phyloP scores from a whole-genome alignment of 495 filamentous ascomycete species.

The Penicillium odoratum region DNA sequence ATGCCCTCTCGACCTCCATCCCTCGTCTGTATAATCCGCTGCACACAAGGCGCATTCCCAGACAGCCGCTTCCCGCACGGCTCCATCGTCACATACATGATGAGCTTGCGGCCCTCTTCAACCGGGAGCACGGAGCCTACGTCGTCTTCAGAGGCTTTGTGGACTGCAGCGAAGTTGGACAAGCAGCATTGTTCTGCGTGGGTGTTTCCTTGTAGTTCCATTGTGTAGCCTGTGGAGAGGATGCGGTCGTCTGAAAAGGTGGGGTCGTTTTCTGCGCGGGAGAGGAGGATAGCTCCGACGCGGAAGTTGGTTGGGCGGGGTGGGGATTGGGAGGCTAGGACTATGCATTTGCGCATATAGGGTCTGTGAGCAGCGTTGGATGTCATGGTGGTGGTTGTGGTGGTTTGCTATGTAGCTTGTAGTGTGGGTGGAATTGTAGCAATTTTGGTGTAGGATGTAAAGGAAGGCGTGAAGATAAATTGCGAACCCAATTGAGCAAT shows the following conservation, averaged over 20 bases:
- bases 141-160: slow-evolving; percentile 53
- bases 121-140: slow-evolving; percentile 56
- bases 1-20: slow-evolving; percentile 52
- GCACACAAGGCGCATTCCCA: slow-evolving; percentile 79
- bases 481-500: background rate
- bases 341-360: slow-evolving; percentile 73
- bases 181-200: slow-evolving; percentile 95
- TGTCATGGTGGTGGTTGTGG: slow-evolving; percentile 4
- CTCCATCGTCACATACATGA: slow-evolving; percentile 92
- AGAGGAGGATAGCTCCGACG: slow-evolving; percentile 82
- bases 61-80: slow-evolving; percentile 81
- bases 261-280: slow-evolving; percentile 39
- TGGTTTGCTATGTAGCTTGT: background rate
- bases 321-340: slow-evolving; percentile 72
- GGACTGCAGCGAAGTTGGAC: slow-evolving; percentile 63
- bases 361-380: slow-evolving; percentile 49
- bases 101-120: slow-evolving; percentile 42
- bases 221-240: slow-evolving; percentile 83
- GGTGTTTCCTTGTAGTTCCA: slow-evolving; percentile 89
- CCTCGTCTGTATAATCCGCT: slow-evolving; percentile 68
- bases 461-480: background rate
- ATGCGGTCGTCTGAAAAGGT: slow-evolving; percentile 52
- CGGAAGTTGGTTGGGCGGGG: slow-evolving; percentile 89
- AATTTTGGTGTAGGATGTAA: background rate
- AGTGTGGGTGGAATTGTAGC: background rate